Conservation (phyloP, 345 rosid species). For the Salix purpurea region DNA sequence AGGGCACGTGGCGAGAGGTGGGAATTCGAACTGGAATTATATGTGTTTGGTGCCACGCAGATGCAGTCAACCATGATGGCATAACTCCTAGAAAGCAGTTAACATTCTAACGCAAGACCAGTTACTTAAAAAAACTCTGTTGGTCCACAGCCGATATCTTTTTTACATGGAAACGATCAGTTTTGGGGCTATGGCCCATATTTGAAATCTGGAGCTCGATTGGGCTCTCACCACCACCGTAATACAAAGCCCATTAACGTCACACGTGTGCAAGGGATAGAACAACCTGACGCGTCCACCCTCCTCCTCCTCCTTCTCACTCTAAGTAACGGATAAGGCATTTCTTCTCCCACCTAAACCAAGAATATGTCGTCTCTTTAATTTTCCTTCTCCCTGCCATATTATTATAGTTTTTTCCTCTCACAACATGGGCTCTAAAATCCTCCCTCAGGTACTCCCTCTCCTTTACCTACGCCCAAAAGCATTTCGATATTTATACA, state of each 20-base stretch:
- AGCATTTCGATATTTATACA: neutral
- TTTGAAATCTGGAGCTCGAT: too few relatives aligned
- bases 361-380: neutral
- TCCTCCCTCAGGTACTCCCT: slow-evolving; percentile 56
- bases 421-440: slow-evolving; percentile 45
- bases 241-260: neutral
- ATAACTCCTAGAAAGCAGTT: neutral
- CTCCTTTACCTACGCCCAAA: neutral
- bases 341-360: neutral
- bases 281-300: neutral
- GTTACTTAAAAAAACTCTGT: too few relatives aligned
- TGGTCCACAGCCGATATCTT: too few relatives aligned
- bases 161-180: too few relatives aligned
- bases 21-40: neutral
- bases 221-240: neutral
- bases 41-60: slow-evolving; percentile 11
- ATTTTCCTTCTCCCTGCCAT: neutral
- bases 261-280: neutral
- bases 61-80: neutral
- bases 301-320: neutral
- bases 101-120: neutral
- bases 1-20: slow-evolving; percentile 7
- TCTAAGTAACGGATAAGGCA: slow-evolving; percentile 14
- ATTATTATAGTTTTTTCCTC: too few relatives aligned
- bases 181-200: too few relatives aligned